Percentiles rank a stretch among this genome's conserved stretches.
Conservation (phyloP, 192 early-diverging fungal genomes). For the Coemansia asiatica region DNA sequence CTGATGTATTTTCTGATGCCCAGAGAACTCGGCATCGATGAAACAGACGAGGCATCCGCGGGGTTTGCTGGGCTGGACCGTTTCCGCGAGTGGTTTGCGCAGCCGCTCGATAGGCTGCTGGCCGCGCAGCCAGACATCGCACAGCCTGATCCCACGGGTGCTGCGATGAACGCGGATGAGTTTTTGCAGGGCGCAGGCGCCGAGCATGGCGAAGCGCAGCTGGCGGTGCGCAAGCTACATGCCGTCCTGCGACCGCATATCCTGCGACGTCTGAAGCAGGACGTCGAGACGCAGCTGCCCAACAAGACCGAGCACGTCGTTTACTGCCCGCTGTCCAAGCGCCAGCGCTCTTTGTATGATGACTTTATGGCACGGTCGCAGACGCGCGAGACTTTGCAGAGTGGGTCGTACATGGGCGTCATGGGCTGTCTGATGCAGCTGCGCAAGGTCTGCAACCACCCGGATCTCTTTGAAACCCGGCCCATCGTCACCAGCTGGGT, state of each 20-base stretch:
- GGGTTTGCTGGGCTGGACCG: slow-evolving; percentile 77
- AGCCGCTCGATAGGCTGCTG: slow-evolving; percentile 81
- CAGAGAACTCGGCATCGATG: slow-evolving; percentile 57
- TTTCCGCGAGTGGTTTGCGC: slow-evolving; percentile 86
- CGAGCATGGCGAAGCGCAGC: slow-evolving; percentile 53
- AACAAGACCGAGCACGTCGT: slow-evolving; percentile 88
- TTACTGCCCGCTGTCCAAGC: slow-evolving; percentile 66
- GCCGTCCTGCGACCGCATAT: slow-evolving; percentile 77
- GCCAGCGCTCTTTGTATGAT: slow-evolving; percentile 71
- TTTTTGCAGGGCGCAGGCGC: slow-evolving; percentile 66
- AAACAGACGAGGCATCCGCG: slow-evolving; percentile 59
- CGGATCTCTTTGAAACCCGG: slow-evolving; percentile 84
- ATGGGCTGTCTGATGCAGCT: slow-evolving; percentile 87
- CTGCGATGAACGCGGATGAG: slow-evolving; percentile 58
- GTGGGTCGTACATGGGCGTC: slow-evolving; percentile 73
- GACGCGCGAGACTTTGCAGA: slow-evolving; percentile 70
- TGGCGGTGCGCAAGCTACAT: slow-evolving; percentile 80
- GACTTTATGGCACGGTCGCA: slow-evolving; percentile 78
- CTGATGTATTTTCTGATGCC: slow-evolving; percentile 94
- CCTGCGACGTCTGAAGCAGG: slow-evolving; percentile 92
- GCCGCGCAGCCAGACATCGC: slow-evolving; percentile 67
- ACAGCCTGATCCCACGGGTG: slow-evolving; percentile 21
- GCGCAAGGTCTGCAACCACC: slow-evolving; percentile 95
- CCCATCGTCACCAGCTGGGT: slow-evolving; percentile 62
- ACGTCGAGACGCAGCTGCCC: slow-evolving; percentile 93